Percentiles rank a stretch among this genome's conserved stretches.
These are phyloP conservation scores for Erythrophleum ivorense DNA, from an alignment of 331 rosid species.

Conservation along the genomic window DNA sequence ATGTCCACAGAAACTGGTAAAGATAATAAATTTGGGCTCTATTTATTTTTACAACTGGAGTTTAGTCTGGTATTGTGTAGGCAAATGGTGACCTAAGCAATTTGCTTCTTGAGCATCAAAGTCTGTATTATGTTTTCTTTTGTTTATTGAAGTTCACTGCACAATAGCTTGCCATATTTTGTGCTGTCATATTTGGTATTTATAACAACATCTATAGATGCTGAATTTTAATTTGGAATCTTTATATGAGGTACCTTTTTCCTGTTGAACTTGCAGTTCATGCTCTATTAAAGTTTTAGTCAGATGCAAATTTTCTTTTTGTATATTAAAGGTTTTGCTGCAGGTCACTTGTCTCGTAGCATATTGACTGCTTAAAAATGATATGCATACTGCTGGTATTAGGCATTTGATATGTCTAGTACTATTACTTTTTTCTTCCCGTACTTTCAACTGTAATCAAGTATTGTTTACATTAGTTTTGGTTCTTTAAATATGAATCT, in stretches of 20 bases:
- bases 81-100: neutral
- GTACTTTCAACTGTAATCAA: neutral
- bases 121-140: neutral
- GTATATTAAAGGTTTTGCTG: neutral
- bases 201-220: neutral
- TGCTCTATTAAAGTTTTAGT: neutral
- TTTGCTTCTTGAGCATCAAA: neutral
- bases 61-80: neutral
- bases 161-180: neutral
- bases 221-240: neutral
- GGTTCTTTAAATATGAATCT: constrained; percentile 27
- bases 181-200: neutral
- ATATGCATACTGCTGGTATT: neutral
- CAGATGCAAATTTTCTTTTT: constrained; percentile 4
- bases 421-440: neutral
- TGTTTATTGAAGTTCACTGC: neutral
- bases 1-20: neutral
- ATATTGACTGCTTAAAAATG: neutral
- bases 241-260: neutral
- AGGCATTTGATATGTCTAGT: constrained; percentile 7
- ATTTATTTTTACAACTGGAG: neutral
- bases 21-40: neutral
- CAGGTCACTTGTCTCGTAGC: neutral
- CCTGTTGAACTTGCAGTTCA: neutral
- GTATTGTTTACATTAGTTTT: constrained; percentile 22